phyloP scores from a whole-genome alignment of 768 basidiomycete species.

The Kwoniella sp. region DNA sequence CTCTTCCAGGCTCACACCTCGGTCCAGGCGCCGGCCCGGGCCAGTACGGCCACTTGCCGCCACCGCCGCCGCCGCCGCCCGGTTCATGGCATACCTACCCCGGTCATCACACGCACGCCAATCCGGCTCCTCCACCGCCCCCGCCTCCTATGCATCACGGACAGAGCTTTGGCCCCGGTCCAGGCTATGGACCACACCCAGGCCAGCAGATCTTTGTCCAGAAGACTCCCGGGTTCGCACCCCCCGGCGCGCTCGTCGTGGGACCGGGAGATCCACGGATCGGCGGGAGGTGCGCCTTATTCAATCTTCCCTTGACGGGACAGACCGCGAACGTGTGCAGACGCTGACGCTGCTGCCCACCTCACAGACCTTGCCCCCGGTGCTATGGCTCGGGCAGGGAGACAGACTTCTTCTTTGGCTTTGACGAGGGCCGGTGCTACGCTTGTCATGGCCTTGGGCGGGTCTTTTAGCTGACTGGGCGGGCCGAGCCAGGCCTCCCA shows the following conservation, averaged over 20 bases:
- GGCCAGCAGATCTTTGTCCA: conserved; percentile 26
- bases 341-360: background rate
- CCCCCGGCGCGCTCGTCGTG: conserved; percentile 34
- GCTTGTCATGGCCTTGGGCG: conserved; percentile 38
- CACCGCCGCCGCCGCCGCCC: conserved; percentile 11
- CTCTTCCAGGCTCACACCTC: conserved; percentile 1
- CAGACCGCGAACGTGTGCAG: background rate
- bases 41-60: conserved; percentile 16
- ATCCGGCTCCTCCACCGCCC: conserved; percentile 22
- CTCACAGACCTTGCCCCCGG: conserved; percentile 24
- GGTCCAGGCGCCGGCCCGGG: no score
- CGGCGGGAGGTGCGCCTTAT: conserved; percentile 32
- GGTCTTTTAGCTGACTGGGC: conserved; percentile 14
- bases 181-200: background rate
- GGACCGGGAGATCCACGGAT: conserved; percentile 41
- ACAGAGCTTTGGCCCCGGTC: background rate
- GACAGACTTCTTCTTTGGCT: conserved; percentile 29
- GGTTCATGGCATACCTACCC: conserved; percentile 27
- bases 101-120: conserved; percentile 15
- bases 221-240: conserved; percentile 13
- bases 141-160: conserved; percentile 12
- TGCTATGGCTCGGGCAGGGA: conserved; percentile 40
- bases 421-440: conserved; percentile 37
- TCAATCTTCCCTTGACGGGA: background rate
- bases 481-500: no score